A percentile compares a stretch with the other conserved stretches of the same genome.
These are phyloP conservation scores for Cyclotella kingstonii DNA, from an alignment of 108 stramenopile genomes.

Conservation along the genomic window DNA sequence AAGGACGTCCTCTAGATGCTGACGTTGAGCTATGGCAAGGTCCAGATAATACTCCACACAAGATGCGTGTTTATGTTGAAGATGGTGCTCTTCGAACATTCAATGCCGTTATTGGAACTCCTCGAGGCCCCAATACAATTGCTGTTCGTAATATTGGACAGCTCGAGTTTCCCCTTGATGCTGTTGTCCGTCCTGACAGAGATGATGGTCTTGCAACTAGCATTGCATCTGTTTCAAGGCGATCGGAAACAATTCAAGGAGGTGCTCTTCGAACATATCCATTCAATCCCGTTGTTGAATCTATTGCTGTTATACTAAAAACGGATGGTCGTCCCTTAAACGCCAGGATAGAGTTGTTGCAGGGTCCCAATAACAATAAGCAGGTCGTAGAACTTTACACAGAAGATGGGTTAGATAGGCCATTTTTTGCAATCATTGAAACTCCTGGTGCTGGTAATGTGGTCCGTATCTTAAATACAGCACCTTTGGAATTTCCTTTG, in stretches of 20 bases:
- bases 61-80: constrained; percentile 77
- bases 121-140: constrained; percentile 71
- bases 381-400: constrained; percentile 84
- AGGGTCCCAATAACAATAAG: constrained; percentile 89
- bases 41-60: constrained; percentile 78
- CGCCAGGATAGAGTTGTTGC: constrained; percentile 75
- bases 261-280: constrained; percentile 73
- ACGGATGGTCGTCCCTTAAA: constrained; percentile 83
- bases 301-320: constrained; percentile 61
- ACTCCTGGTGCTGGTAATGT: constrained; percentile 80
- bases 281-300: constrained; percentile 66
- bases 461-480: constrained; percentile 77
- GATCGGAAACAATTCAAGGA: constrained; percentile 67
- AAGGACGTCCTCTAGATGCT: constrained; percentile 81
- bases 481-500: constrained; percentile 80
- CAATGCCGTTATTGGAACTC: constrained; percentile 68
- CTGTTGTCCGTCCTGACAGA: constrained; percentile 63
- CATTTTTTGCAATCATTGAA: constrained; percentile 74
- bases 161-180: constrained; percentile 74
- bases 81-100: constrained; percentile 76
- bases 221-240: constrained; percentile 43
- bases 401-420: constrained; percentile 79
- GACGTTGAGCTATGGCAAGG: constrained; percentile 79
- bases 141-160: constrained; percentile 78
- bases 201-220: constrained; percentile 49